These are phyloP conservation scores for Verticillium zaregamsianum DNA, from an alignment of 2,329 filamentous ascomycete genomes.

Conservation along the genomic window DNA sequence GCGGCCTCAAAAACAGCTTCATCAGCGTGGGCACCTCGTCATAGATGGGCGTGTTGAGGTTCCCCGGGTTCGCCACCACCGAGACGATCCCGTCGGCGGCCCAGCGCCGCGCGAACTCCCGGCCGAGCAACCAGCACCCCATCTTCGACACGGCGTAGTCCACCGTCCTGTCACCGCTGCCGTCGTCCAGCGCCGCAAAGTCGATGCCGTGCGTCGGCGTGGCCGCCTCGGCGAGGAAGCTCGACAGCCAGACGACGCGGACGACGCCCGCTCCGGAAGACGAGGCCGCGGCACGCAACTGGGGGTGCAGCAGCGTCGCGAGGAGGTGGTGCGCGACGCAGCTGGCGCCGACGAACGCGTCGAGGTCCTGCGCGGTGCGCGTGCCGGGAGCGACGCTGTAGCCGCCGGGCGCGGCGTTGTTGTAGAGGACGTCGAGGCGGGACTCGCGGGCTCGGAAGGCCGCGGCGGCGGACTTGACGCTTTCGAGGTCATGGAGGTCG, in stretches of 20 bases:
- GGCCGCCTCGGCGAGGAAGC: neutral
- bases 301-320: constrained; percentile 26
- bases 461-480: constrained; percentile 31
- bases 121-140: no score
- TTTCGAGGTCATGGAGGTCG: constrained; percentile 37
- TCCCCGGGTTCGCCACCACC: no score
- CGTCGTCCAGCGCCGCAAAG: no score
- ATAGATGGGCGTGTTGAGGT: no score
- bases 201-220: no score
- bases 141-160: no score
- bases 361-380: constrained; percentile 25
- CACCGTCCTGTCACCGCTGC: no score
- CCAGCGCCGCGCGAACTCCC: no score
- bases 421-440: constrained; percentile 37
- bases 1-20: no score
- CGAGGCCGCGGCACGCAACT: constrained; percentile 22
- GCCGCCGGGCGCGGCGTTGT: constrained; percentile 29
- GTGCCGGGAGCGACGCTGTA: constrained; percentile 12
- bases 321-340: constrained; percentile 29
- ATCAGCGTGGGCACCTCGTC: no score
- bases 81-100: no score
- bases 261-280: neutral
- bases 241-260: neutral
- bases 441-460: constrained; percentile 30
- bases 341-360: constrained; percentile 27